Evolutionary conservation across 345 rosid genomes (phyloP), one percentile per base, ranked within the genome.

Genomic region (Gossypium rotundifolium): DNA sequence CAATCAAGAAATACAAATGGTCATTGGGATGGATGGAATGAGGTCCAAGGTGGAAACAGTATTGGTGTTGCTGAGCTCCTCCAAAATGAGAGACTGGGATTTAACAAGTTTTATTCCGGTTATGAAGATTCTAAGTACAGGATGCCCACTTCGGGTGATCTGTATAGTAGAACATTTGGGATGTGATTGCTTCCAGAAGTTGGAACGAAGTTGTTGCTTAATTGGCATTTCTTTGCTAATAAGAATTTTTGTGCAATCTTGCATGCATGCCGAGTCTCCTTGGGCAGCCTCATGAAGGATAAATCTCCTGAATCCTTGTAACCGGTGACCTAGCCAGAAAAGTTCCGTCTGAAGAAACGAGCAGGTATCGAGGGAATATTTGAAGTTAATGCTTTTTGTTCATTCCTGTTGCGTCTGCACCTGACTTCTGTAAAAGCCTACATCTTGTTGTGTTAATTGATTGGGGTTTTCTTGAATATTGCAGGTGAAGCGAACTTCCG

Each of bases 21-120:
- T 46, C 90, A 73, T 57, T 93, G 93, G 95, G 89, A 88, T 85
- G 89, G 91, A 11, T 87, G 87, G 91, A 90, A 80, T 78, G 96
- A 89, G 73, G 79, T 88, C 54, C 94, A 86, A 65, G 82, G 83
- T 83, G 92, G 79, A 83, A 88, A 86, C 70, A 77, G 74, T 76
- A 64, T 89, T 59, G 83, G 84, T 51, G 81, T 91, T 84, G 84
- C 91, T 2, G 96, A 90, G 80, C 86, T 90, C 54, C 85, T 90
- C 63, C 83, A 91, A 81, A 93, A 87, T 71, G 92, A 91, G 72
- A 90, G 88, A 74, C 82, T 87, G 74, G 87, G 85, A 61, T 82
- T 80, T 23, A 87, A 85, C 82, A 90, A 89, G 81, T 85, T 78
- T 73, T 85, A 82, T 76, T 52, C 71, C 22, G 91, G 91, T 33